A percentile compares a stretch with the other conserved stretches of the same genome.
phyloP scores from a whole-genome alignment of 202 grass and related monocot species.

The Zoysia matrella region DNA sequence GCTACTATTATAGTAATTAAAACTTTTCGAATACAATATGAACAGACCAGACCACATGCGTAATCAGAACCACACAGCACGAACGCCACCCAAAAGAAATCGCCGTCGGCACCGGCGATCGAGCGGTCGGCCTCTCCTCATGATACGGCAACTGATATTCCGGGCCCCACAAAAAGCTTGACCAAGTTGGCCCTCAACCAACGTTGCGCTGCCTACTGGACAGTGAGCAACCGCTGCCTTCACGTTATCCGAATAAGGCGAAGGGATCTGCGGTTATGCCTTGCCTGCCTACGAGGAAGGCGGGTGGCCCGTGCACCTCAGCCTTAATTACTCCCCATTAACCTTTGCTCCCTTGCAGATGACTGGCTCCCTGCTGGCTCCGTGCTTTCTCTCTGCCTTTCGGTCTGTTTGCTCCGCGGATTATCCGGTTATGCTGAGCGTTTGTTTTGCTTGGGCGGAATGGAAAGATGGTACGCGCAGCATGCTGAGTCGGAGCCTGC shows the following conservation, averaged over 20 bases:
- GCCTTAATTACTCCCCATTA: slow-evolving; percentile 22
- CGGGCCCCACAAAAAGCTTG: slow-evolving; percentile 29
- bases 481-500: no score
- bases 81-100: neutral
- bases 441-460: no score
- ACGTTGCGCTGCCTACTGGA: neutral
- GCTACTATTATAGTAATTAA: neutral
- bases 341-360: neutral
- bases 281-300: neutral
- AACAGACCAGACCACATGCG: neutral
- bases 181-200: neutral
- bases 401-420: no score
- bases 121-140: neutral
- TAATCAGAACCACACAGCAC: no score
- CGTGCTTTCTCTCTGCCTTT: no score
- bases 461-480: no score
- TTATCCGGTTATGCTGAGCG: no score
- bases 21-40: neutral
- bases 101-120: no score
- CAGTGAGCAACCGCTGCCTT: neutral
- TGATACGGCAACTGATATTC: slow-evolving; percentile 10
- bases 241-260: slow-evolving; percentile 42
- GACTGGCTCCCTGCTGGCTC: no score
- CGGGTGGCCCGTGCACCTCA: slow-evolving; percentile 35
- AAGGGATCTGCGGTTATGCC: slow-evolving; percentile 16